Percentiles rank a stretch among this genome's conserved stretches.
These are phyloP conservation scores for Toxoplasma gondii DNA, from an alignment of 169 alveolate genomes.

Conservation along the genomic window DNA sequence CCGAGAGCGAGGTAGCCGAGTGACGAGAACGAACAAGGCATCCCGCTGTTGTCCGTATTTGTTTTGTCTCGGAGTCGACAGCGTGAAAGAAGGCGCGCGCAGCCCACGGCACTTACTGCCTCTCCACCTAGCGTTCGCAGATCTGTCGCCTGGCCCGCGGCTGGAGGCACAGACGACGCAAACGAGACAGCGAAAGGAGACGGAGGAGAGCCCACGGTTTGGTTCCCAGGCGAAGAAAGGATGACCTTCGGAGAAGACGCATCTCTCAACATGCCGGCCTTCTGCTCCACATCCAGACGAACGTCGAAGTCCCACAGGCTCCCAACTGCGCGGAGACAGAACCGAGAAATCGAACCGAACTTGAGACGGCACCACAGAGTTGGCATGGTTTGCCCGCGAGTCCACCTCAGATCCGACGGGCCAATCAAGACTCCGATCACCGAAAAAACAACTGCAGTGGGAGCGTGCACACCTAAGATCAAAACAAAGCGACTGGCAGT, in stretches of 20 bases:
- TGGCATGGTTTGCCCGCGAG: too few relatives aligned
- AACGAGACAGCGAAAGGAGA: neutral
- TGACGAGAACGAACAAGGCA: too few relatives aligned
- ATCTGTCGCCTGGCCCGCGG: neutral
- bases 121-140: too few relatives aligned
- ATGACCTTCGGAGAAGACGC: neutral
- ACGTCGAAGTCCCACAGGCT: slow-evolving; percentile 34
- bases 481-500: too few relatives aligned
- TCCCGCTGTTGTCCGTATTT: too few relatives aligned
- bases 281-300: slow-evolving; percentile 10
- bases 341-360: neutral
- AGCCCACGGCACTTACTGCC: too few relatives aligned
- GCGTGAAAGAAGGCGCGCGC: too few relatives aligned
- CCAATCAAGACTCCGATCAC: too few relatives aligned
- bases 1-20: too few relatives aligned
- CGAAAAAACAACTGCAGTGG: too few relatives aligned
- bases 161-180: neutral
- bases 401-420: too few relatives aligned
- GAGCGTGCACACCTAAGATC: neutral
- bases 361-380: neutral
- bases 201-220: neutral
- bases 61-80: too few relatives aligned
- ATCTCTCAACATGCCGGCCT: neutral
- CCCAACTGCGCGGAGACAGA: neutral
- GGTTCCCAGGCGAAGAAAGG: neutral